Base-by-base conservation (phyloP, 306 rosid species). In the Vicia villosa region DNA sequence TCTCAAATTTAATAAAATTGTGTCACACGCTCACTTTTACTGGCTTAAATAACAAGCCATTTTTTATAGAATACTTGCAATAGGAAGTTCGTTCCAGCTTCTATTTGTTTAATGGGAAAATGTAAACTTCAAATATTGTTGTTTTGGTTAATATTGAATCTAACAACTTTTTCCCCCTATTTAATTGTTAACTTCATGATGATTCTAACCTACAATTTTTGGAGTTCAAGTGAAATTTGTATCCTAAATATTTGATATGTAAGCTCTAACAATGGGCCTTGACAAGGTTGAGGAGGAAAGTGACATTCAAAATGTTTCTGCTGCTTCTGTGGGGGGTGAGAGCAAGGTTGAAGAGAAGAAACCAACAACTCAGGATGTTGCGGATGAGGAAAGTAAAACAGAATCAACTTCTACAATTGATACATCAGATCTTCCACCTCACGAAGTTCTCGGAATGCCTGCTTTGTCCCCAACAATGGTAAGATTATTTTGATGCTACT, bases 401-500 rank as follows among this genome's bases (percentile, higher is more conserved):
- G 96, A 84, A 81, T 67, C 89, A 74, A 77, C 74, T 76, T 82
- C 92, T 40, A 67, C 74, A 20, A 80, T 83, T 81, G 86, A 70
- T 64, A 51, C 83, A 16, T 80, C 96, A 70, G 84, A 83, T 28
- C 97, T 94, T 69, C 98, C 98, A 57, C 89, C 98, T 64, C 98
- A 91, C 70, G 6, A 77, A 74, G 41, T 94, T 60, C 79, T 94
- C 74, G 95, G 54, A 42, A 94, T 94, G 98, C 98, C 98, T 32
- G 98, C 98, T 68, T 83, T 91, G 78, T 90, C 98, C 63, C 98
- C 97, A 37, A 94, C 98, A 46, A 91, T 94, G 98, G 98, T 94
- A 82, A 78, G 81, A 81, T 47, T 14, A 50, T 59, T 68, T 60
- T 66, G 54, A 22, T 69, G 19, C 43, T 37, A 10, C 46, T 65